Conservation (phyloP, 2,329 filamentous ascomycete genomes). For the Aspergillus aculeatus region DNA sequence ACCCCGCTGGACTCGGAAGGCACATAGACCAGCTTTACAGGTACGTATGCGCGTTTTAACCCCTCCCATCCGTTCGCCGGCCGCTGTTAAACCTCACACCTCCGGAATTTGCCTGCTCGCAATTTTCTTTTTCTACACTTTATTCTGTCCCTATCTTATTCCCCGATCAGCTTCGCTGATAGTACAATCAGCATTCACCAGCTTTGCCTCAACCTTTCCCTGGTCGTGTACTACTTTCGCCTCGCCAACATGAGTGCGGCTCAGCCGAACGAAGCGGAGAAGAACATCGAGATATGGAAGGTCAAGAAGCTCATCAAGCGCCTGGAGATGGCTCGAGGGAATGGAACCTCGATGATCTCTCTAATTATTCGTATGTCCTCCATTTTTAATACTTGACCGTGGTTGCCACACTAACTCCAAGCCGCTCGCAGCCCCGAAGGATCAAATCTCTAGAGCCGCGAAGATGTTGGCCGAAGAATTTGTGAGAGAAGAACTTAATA, state of each 20-base stretch:
- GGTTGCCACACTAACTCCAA: constrained; percentile 18
- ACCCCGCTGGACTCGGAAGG: constrained; percentile 31
- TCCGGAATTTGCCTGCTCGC: not conserved
- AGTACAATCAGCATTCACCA: constrained; percentile 16
- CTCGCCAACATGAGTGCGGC: constrained; percentile 76
- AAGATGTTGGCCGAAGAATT: constrained; percentile 99
- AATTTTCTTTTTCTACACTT: not conserved
- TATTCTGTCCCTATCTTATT: not conserved
- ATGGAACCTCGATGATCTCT: constrained; percentile 99
- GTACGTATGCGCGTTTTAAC: constrained; percentile 17
- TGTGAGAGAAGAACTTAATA: constrained; percentile 52
- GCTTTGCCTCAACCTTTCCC: constrained; percentile 20
- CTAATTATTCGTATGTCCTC: constrained; percentile 84
- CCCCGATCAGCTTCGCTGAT: constrained; percentile 5
- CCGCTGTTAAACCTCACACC: not conserved
- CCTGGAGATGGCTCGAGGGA: constrained; percentile 92
- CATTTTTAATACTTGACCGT: not conserved
- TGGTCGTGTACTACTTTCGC: constrained; percentile 27
- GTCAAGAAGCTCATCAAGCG: constrained; percentile 99
- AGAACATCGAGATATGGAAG: constrained; percentile 88
- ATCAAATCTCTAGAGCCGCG: constrained; percentile 90
- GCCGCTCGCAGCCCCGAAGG: constrained; percentile 74
- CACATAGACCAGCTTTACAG: constrained; percentile 22
- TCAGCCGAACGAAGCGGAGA: constrained; percentile 86
- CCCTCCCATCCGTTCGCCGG: not conserved